These are phyloP conservation scores for Linnemannia schmuckeri DNA, from an alignment of 192 early-diverging fungal genomes.

Conservation along the genomic window DNA sequence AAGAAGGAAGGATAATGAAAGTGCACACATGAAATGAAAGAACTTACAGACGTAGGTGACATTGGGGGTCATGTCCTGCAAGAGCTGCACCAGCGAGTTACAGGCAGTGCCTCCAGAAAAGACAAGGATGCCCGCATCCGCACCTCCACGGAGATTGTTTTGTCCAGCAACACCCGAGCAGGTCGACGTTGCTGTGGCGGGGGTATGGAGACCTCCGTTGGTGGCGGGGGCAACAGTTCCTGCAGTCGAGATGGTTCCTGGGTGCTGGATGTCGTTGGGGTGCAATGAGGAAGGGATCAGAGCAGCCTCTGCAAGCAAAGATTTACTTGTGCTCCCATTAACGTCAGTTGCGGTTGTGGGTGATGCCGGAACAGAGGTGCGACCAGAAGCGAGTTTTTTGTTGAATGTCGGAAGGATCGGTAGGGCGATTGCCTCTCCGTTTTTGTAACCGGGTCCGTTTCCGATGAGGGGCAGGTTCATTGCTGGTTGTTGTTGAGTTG, in stretches of 20 bases:
- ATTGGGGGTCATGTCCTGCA: conserved; percentile 74
- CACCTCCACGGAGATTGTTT: conserved; percentile 24
- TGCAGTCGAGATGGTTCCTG: neutral
- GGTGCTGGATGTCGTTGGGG: neutral
- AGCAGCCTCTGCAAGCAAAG: conserved; percentile 14
- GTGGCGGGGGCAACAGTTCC: neutral
- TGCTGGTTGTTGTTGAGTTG: neutral
- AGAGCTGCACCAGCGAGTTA: conserved; percentile 71
- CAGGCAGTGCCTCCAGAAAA: conserved; percentile 87
- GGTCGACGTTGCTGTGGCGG: neutral
- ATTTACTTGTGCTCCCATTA: conserved; percentile 12
- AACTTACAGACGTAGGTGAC: conserved; percentile 69
- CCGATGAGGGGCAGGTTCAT: conserved; percentile 40
- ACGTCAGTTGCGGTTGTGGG: conserved; percentile 1
- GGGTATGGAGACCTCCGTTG: conserved; percentile 2
- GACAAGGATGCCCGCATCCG: conserved; percentile 64
- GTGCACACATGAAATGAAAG: neutral
- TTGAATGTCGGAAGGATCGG: conserved; percentile 49
- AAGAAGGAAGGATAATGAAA: neutral
- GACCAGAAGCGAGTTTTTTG: conserved; percentile 10
- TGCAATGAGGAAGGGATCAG: conserved; percentile 8
- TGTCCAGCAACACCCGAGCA: neutral
- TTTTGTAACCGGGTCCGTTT: conserved; percentile 53
- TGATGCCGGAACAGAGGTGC: conserved; percentile 13
- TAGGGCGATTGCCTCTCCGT: conserved; percentile 44